These are phyloP conservation scores for Saturnispora halmiae DNA, from an alignment of 805 yeast species.

Conservation along the genomic window DNA sequence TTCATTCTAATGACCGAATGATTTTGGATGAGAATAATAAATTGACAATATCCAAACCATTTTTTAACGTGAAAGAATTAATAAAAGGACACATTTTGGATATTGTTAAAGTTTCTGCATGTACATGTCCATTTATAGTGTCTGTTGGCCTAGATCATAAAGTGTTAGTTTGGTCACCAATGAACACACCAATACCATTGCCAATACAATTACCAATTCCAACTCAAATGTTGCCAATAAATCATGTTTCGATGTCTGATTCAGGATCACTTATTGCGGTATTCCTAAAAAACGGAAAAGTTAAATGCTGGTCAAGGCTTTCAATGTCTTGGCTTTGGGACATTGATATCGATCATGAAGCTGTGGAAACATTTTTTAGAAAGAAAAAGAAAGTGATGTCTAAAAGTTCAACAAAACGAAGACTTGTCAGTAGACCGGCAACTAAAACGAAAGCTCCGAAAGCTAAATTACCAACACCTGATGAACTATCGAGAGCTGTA, in stretches of 20 bases:
- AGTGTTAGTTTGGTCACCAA: constrained; percentile 66
- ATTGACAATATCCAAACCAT: not conserved
- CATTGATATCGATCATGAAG: constrained; percentile 29
- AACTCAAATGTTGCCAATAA: constrained; percentile 51
- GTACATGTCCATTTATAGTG: constrained; percentile 55
- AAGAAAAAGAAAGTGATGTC: constrained; percentile 36
- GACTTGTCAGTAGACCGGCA: constrained; percentile 16
- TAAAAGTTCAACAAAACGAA: constrained; percentile 25
- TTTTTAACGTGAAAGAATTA: constrained; percentile 32
- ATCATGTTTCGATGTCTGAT: constrained; percentile 46
- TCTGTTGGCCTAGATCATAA: constrained; percentile 68
- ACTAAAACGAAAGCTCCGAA: not conserved
- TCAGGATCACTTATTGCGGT: constrained; percentile 52
- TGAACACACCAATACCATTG: constrained; percentile 37
- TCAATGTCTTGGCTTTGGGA: constrained; percentile 53
- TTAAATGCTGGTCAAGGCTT: constrained; percentile 54
- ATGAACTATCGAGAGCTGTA: too few relatives aligned
- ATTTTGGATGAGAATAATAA: constrained; percentile 3
- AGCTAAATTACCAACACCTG: too few relatives aligned
- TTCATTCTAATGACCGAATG: too few relatives aligned
- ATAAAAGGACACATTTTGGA: constrained; percentile 52
- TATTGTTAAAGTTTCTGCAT: constrained; percentile 49
- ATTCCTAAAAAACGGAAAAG: constrained; percentile 41
- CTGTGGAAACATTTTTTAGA: constrained; percentile 52
- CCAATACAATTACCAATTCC: constrained; percentile 37